Evolutionary conservation across 1,284 basidiomycete genomes (phyloP).

Genomic region (Ustilago loliicola): DNA sequence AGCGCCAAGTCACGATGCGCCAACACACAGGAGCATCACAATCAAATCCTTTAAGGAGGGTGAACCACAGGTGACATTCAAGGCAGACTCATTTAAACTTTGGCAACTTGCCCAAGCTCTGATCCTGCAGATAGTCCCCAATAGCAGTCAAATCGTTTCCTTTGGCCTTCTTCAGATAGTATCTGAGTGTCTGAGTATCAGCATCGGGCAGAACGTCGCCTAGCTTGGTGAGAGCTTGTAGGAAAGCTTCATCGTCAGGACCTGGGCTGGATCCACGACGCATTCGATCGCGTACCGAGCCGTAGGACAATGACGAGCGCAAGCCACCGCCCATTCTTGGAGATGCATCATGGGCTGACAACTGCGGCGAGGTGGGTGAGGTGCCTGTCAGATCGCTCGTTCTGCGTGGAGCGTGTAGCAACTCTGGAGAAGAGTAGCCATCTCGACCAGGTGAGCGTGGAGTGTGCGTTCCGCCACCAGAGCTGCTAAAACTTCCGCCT

Average conservation of each 20-base stretch:
- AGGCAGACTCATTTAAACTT: constrained; percentile 3
- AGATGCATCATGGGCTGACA: constrained; percentile 6
- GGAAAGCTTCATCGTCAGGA: constrained; percentile 35
- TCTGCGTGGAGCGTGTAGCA: constrained; percentile 17
- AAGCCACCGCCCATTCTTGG: background rate
- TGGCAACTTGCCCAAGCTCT: constrained; percentile 48
- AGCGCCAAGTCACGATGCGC: too few species aligned
- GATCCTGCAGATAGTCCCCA: constrained; percentile 62
- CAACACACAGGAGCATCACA: too few species aligned
- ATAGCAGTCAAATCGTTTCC: constrained; percentile 62
- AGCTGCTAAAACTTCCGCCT: constrained; percentile 25
- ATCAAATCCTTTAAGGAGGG: too few species aligned
- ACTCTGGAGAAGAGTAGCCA: constrained; percentile 26
- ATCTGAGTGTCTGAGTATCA: constrained; percentile 45
- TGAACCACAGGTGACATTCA: too few species aligned
- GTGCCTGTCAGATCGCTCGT: constrained; percentile 15
- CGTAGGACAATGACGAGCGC: constrained; percentile 39
- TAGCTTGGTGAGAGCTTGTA: constrained; percentile 48
- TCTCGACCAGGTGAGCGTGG: constrained; percentile 18
- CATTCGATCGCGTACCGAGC: constrained; percentile 38
- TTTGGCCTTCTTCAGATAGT: constrained; percentile 55
- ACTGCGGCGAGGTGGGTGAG: constrained; percentile 17
- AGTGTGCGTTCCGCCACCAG: constrained; percentile 2
- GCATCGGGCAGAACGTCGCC: constrained; percentile 63
- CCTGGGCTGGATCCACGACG: constrained; percentile 22